Percentiles rank a stretch among this genome's conserved stretches.
phyloP scores from a whole-genome alignment of 192 early-diverging fungal species.

The Globomyces pollinis-pini region DNA sequence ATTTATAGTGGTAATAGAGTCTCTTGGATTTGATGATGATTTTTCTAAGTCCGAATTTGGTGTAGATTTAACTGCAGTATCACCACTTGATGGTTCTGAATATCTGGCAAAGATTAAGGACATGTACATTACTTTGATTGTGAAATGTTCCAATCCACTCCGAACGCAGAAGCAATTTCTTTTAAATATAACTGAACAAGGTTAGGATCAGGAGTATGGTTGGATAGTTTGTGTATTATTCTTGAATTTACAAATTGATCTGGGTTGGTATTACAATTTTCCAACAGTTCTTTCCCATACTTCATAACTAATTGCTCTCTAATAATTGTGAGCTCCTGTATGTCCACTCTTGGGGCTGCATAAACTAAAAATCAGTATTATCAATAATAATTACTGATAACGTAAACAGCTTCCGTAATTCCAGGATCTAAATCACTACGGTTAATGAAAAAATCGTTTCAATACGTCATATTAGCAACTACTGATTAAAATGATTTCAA shows the following conservation, averaged over 20 bases:
- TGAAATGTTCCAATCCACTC: slow-evolving; percentile 71
- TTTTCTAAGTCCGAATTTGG: background rate
- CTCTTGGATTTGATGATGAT: background rate
- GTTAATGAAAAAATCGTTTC: too few relatives aligned
- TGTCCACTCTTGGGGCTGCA: slow-evolving; percentile 78
- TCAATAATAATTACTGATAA: too few relatives aligned
- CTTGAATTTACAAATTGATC: slow-evolving; percentile 68
- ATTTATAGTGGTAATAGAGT: slow-evolving; percentile 3
- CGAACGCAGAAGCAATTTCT: slow-evolving; percentile 78
- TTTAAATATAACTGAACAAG: slow-evolving; percentile 82
- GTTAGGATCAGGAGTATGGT: slow-evolving; percentile 68
- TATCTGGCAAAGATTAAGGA: slow-evolving; percentile 25
- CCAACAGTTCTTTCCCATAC: slow-evolving; percentile 75
- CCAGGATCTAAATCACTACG: slow-evolving; percentile 71
- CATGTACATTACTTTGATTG: too few relatives aligned
- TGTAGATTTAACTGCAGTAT: slow-evolving; percentile 2
- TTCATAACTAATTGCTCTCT: slow-evolving; percentile 73
- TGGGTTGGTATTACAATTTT: slow-evolving; percentile 65
- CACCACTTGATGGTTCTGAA: slow-evolving; percentile 21
- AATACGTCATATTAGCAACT: too few relatives aligned
- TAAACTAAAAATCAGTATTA: too few relatives aligned
- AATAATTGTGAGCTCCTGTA: slow-evolving; percentile 72
- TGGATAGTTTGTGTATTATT: slow-evolving; percentile 72
- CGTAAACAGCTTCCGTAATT: slow-evolving; percentile 80
- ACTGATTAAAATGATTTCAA: too few relatives aligned